These are phyloP conservation scores for Cyberlindnera japonica DNA, from an alignment of 805 yeast genomes.

Conservation along the genomic window DNA sequence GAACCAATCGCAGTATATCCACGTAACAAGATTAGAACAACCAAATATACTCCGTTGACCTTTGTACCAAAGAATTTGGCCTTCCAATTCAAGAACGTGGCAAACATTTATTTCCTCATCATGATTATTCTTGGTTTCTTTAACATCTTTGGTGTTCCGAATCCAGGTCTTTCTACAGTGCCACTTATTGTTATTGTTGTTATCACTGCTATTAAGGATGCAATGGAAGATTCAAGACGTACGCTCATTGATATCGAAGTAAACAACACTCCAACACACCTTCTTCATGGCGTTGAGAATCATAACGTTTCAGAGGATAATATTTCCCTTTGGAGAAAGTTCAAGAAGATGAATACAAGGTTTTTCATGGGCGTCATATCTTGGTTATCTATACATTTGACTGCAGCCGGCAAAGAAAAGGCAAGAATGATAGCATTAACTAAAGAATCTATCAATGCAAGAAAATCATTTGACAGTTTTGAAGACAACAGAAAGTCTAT, in stretches of 20 bases:
- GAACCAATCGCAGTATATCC: constrained; percentile 61
- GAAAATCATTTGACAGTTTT: constrained; percentile 39
- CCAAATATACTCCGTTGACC: constrained; percentile 89
- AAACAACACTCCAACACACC: constrained; percentile 68
- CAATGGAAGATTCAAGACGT: constrained; percentile 76
- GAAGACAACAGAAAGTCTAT: constrained; percentile 28
- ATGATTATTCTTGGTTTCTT: constrained; percentile 78
- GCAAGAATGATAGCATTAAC: constrained; percentile 28
- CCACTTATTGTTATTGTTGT: constrained; percentile 75
- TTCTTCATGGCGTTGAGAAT: constrained; percentile 52
- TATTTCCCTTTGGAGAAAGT: constrained; percentile 63
- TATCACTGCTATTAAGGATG: constrained; percentile 76
- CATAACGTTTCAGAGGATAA: constrained; percentile 60
- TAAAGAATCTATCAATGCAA: constrained; percentile 25
- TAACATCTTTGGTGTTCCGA: constrained; percentile 74
- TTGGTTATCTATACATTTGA: constrained; percentile 18
- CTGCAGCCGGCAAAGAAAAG: constrained; percentile 36
- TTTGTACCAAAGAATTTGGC: constrained; percentile 82
- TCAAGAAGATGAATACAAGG: constrained; percentile 51
- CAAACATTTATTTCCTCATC: constrained; percentile 81
- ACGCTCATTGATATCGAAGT: constrained; percentile 67
- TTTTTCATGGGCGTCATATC: constrained; percentile 9
- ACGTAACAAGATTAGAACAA: constrained; percentile 89
- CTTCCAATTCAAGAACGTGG: constrained; percentile 81
- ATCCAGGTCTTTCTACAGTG: constrained; percentile 70